Evolutionary conservation across 768 basidiomycete species (phyloP), one percentile per base, ranked within the genome.

Genomic region (Boletus patriciae): DNA sequence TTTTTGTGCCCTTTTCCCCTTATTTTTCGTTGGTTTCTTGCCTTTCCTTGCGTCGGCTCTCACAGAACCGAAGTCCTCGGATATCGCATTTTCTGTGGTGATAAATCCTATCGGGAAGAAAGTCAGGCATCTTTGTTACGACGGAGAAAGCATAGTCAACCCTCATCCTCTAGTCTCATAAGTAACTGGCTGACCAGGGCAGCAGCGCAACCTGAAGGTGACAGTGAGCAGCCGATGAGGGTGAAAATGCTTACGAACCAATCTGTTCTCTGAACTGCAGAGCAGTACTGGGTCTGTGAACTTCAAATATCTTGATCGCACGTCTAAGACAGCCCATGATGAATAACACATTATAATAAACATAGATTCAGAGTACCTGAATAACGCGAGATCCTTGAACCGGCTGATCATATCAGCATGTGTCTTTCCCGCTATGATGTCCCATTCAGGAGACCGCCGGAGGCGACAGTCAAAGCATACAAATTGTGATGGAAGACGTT

Each of bases 381-480:
- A 88, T 29, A 85, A 76, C 1, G 88, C 83, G 23, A 93, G 75
- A 46, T 87, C 86, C 62, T 81, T 81, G 71, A 84, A 90, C 56
- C 84, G 84, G 11, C 78, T 76, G 29, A 88, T 74, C 72, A 89
- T 82, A 53, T 75, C 73, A 12, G 69, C 68, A 62, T 85, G 84
- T 36, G 83, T 67, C 59, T 81, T 79, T 38, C 78, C 73, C 54
- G 83, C 79, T 63, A 90, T 85, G 18, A 91, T 74, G 44, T 86
- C 82, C 86, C 88, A 91, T 56, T 83, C 83, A 38, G 78, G 71
- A 61, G 89, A 88, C 13, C 77, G 79, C 47, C 78, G 81, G 45
- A 88, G 76, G 34, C 88, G 85, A 69, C 91, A 93, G 62, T 88
- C 85, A 70, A 92, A 87, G 72, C 90, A 93, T 29, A 80, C 65